Conservation (phyloP, 2,329 filamentous ascomycete species). For the Pseudogymnoascus sp. region DNA sequence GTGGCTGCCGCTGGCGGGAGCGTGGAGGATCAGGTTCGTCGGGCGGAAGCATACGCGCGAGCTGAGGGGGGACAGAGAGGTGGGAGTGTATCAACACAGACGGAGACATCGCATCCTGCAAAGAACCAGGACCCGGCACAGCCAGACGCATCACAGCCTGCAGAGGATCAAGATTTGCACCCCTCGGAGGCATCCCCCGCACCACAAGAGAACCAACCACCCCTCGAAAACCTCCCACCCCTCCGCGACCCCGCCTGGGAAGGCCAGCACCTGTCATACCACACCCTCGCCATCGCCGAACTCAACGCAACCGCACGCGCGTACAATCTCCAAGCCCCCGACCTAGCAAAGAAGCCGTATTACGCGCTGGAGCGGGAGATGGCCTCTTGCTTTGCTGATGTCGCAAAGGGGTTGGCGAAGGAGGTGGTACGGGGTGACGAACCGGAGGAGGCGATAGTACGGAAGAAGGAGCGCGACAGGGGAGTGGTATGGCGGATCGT, state of each 20-base stretch:
- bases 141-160: no score
- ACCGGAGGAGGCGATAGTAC: conserved; percentile 34
- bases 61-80: conserved; percentile 56
- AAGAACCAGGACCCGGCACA: no score
- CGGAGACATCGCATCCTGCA: conserved; percentile 9
- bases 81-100: conserved; percentile 40
- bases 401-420: conserved; percentile 66
- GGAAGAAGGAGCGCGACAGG: conserved; percentile 36
- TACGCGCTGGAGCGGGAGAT: conserved; percentile 78
- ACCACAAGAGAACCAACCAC: background rate
- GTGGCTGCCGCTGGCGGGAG: conserved; percentile 72
- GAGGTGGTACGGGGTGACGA: conserved; percentile 61
- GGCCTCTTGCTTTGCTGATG: conserved; percentile 71
- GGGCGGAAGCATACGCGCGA: conserved; percentile 64
- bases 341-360: conserved; percentile 88
- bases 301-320: conserved; percentile 74
- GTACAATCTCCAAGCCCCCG: conserved; percentile 92
- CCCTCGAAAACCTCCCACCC: conserved; percentile 40
- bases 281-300: conserved; percentile 64
- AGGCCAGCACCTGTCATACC: conserved; percentile 62
- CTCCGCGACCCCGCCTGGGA: conserved; percentile 79
- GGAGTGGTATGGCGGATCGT: conserved; percentile 57
- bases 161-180: no score
- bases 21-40: conserved; percentile 61
- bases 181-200: background rate